Evolutionary conservation across 2,329 filamentous ascomycete species (phyloP).

Genomic region (Pestalotiopsis sp.): DNA sequence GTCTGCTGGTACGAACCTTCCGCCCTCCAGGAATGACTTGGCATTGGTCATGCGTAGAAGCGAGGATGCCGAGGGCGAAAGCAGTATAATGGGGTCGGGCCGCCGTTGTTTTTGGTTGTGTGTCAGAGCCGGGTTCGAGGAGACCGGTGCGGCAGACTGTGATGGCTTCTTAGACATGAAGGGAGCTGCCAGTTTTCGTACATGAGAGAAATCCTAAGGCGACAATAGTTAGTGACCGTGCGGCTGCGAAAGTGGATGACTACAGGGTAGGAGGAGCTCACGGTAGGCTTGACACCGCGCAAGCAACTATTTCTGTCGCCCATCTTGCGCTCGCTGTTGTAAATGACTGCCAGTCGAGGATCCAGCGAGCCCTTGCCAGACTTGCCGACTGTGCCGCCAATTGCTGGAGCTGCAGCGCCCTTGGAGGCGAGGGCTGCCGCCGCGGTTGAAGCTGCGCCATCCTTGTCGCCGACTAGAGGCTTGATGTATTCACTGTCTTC

Average conservation of each 20-base stretch:
- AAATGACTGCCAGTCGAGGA: slow-evolving; percentile 83
- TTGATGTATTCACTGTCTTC: slow-evolving; percentile 94
- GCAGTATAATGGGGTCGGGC: slow-evolving; percentile 88
- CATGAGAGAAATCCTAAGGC: slow-evolving; percentile 86
- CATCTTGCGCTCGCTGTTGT: slow-evolving; percentile 87
- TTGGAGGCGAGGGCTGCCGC: slow-evolving; percentile 39
- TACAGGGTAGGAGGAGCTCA: slow-evolving; percentile 46
- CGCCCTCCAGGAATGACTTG: slow-evolving; percentile 88
- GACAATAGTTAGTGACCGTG: not conserved
- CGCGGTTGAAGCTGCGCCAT: slow-evolving; percentile 46
- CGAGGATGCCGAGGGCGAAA: slow-evolving; percentile 93
- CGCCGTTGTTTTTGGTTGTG: slow-evolving; percentile 58
- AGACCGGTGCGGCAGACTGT: slow-evolving; percentile 37
- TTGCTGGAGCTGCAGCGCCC: slow-evolving; percentile 40
- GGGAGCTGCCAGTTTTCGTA: slow-evolving; percentile 80
- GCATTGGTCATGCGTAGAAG: slow-evolving; percentile 95
- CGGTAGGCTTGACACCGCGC: slow-evolving; percentile 84
- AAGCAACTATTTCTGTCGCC: slow-evolving; percentile 90
- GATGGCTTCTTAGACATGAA: slow-evolving; percentile 70
- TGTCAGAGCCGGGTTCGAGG: slow-evolving; percentile 48
- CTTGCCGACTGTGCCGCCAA: slow-evolving; percentile 48
- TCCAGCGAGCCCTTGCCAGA: slow-evolving; percentile 71
- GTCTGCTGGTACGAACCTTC: slow-evolving; percentile 79
- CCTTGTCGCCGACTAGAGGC: slow-evolving; percentile 70
- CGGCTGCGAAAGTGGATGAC: not conserved